Conservation (phyloP, 2,329 filamentous ascomycete species). For the Aureobasidium zeae region DNA sequence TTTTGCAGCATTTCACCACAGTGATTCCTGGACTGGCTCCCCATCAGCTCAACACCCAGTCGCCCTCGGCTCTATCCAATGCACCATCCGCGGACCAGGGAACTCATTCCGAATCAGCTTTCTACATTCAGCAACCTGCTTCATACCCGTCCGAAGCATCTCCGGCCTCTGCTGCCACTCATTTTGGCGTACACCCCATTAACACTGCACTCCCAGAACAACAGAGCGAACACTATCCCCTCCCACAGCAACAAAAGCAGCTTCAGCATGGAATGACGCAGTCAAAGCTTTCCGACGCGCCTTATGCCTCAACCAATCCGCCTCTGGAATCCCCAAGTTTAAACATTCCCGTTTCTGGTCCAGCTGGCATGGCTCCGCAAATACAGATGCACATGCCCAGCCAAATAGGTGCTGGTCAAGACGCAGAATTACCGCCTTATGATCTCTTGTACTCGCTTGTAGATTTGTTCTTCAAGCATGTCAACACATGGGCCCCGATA, state of each 20-base stretch:
- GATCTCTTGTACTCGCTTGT: slow-evolving; percentile 52
- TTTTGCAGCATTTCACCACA: slow-evolving; percentile 36
- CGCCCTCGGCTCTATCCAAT: slow-evolving; percentile 9
- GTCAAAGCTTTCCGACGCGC: slow-evolving; percentile 17
- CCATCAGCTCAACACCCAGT: slow-evolving; percentile 11
- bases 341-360: slow-evolving; percentile 40
- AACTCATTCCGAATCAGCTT: slow-evolving; percentile 36
- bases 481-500: slow-evolving; percentile 69
- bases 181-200: not conserved
- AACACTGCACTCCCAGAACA: not conserved
- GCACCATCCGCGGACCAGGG: slow-evolving; percentile 28
- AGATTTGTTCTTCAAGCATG: slow-evolving; percentile 55
- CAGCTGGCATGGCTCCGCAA: slow-evolving; percentile 14
- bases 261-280: slow-evolving; percentile 19
- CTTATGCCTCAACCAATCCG: slow-evolving; percentile 28
- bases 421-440: slow-evolving; percentile 48
- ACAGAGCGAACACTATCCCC: not conserved
- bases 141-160: slow-evolving; percentile 24
- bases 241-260: slow-evolving; percentile 16
- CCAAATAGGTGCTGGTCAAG: slow-evolving; percentile 25
- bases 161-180: slow-evolving; percentile 4
- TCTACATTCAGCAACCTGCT: slow-evolving; percentile 38
- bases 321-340: slow-evolving; percentile 51
- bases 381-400: slow-evolving; percentile 17
- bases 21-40: slow-evolving; percentile 18